Conservation (phyloP, 2,329 filamentous ascomycete genomes). For the Neoarthrinium moseri region DNA sequence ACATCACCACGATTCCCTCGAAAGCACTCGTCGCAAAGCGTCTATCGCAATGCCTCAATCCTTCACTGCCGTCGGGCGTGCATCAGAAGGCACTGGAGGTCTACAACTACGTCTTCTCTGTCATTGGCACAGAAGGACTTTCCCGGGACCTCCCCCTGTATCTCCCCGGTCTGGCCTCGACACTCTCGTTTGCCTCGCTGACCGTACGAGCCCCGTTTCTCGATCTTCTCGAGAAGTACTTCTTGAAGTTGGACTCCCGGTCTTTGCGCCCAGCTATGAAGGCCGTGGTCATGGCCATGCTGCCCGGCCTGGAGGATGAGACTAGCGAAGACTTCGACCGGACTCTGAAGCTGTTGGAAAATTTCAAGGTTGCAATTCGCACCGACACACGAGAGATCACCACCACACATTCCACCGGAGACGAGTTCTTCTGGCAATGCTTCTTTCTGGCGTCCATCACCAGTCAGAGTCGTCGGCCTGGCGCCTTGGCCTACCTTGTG, state of each 20-base stretch:
- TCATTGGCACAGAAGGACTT: slow-evolving; percentile 78
- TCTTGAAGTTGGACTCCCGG: slow-evolving; percentile 68
- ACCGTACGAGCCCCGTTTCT: slow-evolving; percentile 86
- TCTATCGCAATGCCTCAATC: slow-evolving; percentile 92
- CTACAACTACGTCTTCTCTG: slow-evolving; percentile 83
- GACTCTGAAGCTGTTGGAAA: slow-evolving; percentile 75
- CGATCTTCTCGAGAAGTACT: slow-evolving; percentile 76
- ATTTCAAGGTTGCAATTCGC: slow-evolving; percentile 69
- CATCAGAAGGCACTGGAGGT: slow-evolving; percentile 97
- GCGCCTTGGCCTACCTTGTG: slow-evolving; percentile 82
- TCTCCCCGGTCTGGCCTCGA: slow-evolving; percentile 83
- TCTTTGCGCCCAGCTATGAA: slow-evolving; percentile 85
- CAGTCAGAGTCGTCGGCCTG: slow-evolving; percentile 78
- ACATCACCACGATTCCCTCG: slow-evolving; percentile 72
- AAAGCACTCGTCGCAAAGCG: slow-evolving; percentile 84
- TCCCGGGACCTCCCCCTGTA: slow-evolving; percentile 83
- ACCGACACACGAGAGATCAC: slow-evolving; percentile 51
- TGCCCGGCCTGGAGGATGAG: slow-evolving; percentile 93
- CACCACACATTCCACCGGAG: slow-evolving; percentile 57
- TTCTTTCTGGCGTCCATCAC: slow-evolving; percentile 94
- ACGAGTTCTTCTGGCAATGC: slow-evolving; percentile 97
- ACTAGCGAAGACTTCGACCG: slow-evolving; percentile 96
- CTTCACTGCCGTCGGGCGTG: slow-evolving; percentile 88
- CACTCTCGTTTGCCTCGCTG: slow-evolving; percentile 91
- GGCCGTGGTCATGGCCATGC: slow-evolving; percentile 80